Evolutionary conservation across 1,284 basidiomycete species (phyloP).

Genomic region (Mycosarcoma mackinlayi): DNA sequence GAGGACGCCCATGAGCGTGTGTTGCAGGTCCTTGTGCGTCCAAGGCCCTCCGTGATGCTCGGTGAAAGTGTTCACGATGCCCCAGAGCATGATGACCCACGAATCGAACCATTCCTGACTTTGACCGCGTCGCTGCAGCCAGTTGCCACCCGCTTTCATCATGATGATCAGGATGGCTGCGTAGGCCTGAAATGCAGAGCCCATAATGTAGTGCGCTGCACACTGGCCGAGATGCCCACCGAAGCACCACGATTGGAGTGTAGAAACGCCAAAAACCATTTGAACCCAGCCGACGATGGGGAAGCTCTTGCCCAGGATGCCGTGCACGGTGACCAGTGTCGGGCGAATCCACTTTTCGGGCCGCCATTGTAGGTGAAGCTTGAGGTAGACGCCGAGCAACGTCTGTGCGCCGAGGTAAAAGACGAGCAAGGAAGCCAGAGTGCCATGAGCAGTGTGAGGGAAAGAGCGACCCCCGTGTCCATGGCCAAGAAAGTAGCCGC

Average conservation of each 20-base stretch:
- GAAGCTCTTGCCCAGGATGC: slow-evolving; percentile 84
- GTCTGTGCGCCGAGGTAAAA: slow-evolving; percentile 72
- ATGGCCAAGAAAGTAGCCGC: slow-evolving; percentile 63
- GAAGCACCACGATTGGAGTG: slow-evolving; percentile 72
- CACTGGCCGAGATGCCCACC: slow-evolving; percentile 75
- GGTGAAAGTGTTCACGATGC: slow-evolving; percentile 88
- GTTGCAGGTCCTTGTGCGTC: slow-evolving; percentile 92
- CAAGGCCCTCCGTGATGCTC: slow-evolving; percentile 71
- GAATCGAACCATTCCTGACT: slow-evolving; percentile 90
- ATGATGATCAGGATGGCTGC: slow-evolving; percentile 85
- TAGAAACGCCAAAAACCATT: slow-evolving; percentile 61
- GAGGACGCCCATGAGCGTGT: slow-evolving; percentile 74
- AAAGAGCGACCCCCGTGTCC: slow-evolving; percentile 62
- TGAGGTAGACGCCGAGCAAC: slow-evolving; percentile 85
- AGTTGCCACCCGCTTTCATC: slow-evolving; percentile 82
- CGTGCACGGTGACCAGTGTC: slow-evolving; percentile 79
- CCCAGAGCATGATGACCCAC: slow-evolving; percentile 86
- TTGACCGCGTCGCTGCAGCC: slow-evolving; percentile 74
- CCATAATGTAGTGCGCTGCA: slow-evolving; percentile 76
- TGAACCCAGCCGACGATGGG: slow-evolving; percentile 80
- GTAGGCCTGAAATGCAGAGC: slow-evolving; percentile 76
- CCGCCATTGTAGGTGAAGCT: slow-evolving; percentile 82
- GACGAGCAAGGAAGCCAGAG: slow-evolving; percentile 58
- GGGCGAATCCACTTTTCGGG: slow-evolving; percentile 79
- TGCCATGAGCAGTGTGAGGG: slow-evolving; percentile 64